Conservation (phyloP, 495 filamentous ascomycete species). For the Oleoguttula mirabilis region DNA sequence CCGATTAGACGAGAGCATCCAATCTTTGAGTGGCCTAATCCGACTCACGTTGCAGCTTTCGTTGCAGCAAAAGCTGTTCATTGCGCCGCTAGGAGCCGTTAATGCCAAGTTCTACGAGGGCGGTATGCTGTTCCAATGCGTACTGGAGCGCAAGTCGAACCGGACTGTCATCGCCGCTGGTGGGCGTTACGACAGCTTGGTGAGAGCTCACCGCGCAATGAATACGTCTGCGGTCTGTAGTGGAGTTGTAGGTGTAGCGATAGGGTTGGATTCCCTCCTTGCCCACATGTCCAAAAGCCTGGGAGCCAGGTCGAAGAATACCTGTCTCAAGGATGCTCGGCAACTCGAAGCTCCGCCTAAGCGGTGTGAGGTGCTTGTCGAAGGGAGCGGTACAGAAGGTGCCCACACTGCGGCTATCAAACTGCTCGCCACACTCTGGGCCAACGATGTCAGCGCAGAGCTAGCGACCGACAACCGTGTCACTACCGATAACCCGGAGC, state of each 20-base stretch:
- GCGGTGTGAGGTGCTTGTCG: conserved; percentile 74
- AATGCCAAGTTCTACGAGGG: conserved; percentile 89
- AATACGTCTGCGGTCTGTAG: conserved; percentile 39
- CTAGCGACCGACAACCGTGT: conserved; percentile 58
- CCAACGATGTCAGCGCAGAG: conserved; percentile 78
- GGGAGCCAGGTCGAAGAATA: conserved; percentile 29
- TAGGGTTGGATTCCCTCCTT: conserved; percentile 74
- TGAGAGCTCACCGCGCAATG: conserved; percentile 52
- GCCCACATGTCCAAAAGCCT: conserved; percentile 49
- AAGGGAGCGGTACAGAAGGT: conserved; percentile 66
- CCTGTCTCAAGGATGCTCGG: conserved; percentile 53
- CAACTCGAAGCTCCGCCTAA: conserved; percentile 27
- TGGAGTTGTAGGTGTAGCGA: conserved; percentile 74
- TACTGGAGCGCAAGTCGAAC: conserved; percentile 69
- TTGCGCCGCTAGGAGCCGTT: conserved; percentile 74
- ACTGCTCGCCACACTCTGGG: conserved; percentile 69
- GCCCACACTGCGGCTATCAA: conserved; percentile 64
- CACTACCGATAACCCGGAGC: conserved; percentile 42
- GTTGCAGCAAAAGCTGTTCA: conserved; percentile 65
- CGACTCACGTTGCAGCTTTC: conserved; percentile 38
- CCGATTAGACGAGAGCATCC: conserved; percentile 1
- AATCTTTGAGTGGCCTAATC: conserved; percentile 47
- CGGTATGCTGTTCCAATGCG: conserved; percentile 79
- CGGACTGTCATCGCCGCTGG: conserved; percentile 84
- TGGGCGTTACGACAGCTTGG: conserved; percentile 81